phyloP scores from a whole-genome alignment of 345 rosid species.

The Orychophragmus violaceus region DNA sequence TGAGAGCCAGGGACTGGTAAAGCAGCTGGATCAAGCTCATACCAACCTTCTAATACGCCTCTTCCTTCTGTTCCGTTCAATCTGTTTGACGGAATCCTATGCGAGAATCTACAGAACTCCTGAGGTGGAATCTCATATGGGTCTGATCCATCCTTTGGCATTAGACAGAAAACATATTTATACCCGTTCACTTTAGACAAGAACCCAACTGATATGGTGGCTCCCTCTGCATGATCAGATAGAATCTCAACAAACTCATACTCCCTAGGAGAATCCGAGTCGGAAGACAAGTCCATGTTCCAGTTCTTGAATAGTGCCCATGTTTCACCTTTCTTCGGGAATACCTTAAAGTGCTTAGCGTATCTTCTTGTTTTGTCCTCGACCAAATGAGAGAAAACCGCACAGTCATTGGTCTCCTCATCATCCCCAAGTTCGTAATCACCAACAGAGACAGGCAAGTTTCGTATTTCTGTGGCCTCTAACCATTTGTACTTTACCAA shows the following conservation, averaged over 20 bases:
- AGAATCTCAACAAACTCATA: slow-evolving; percentile 67
- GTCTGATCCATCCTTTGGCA: slow-evolving; percentile 24
- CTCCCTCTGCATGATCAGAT: slow-evolving; percentile 39
- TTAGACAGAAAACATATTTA: slow-evolving; percentile 44
- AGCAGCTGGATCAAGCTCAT: slow-evolving; percentile 79
- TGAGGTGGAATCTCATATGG: slow-evolving; percentile 33
- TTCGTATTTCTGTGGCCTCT: slow-evolving; percentile 38
- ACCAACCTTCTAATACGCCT: slow-evolving; percentile 59
- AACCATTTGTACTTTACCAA: slow-evolving; percentile 65
- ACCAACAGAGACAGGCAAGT: slow-evolving; percentile 70
- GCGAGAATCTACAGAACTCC: slow-evolving; percentile 67
- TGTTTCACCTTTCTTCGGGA: slow-evolving; percentile 70
- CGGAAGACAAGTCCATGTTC: slow-evolving; percentile 43
- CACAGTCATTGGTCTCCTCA: slow-evolving; percentile 24
- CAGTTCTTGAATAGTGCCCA: slow-evolving; percentile 87
- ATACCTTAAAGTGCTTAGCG: slow-evolving; percentile 35
- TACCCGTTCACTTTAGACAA: slow-evolving; percentile 70
- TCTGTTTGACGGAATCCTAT: slow-evolving; percentile 53
- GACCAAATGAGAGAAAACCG: slow-evolving; percentile 66
- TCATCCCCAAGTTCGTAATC: slow-evolving; percentile 35
- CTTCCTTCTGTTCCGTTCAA: slow-evolving; percentile 66
- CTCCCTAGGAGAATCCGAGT: slow-evolving; percentile 40
- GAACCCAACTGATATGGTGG: slow-evolving; percentile 48
- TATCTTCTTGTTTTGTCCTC: slow-evolving; percentile 20
- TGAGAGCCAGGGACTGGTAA: slow-evolving; percentile 39